These are phyloP conservation scores for Fusarium anguioides DNA, from an alignment of 2,329 filamentous ascomycete species.

Conservation along the genomic window DNA sequence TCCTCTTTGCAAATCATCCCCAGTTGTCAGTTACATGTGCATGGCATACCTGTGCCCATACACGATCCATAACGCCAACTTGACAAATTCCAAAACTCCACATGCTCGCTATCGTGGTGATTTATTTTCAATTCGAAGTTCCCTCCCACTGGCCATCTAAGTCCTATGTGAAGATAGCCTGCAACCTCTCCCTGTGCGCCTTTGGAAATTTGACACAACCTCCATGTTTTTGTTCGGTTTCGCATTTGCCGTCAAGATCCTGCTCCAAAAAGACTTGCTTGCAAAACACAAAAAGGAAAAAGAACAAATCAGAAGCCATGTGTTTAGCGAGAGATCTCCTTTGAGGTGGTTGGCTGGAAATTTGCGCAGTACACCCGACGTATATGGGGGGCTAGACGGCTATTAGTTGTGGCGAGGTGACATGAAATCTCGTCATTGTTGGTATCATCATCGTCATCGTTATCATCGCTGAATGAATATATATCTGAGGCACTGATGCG, in stretches of 20 bases:
- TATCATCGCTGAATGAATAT: conserved; percentile 28
- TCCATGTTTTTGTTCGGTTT: conserved; percentile 30
- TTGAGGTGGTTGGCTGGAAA: conserved; percentile 19
- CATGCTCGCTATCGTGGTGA: conserved; percentile 37
- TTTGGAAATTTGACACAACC: conserved; percentile 15
- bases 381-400: conserved; percentile 1
- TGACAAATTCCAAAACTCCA: conserved; percentile 29
- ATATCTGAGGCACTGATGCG: conserved; percentile 1
- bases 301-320: conserved; percentile 26
- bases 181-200: conserved; percentile 27
- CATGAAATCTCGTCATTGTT: conserved; percentile 26
- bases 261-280: conserved; percentile 26
- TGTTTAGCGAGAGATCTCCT: conserved; percentile 35
- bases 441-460: conserved; percentile 39
- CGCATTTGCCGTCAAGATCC: conserved; percentile 15
- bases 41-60: conserved; percentile 25
- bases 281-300: conserved; percentile 31
- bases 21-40: conserved; percentile 27
- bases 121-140: conserved; percentile 30
- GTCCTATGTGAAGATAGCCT: conserved; percentile 21
- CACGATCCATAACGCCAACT: conserved; percentile 36
- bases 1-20: background rate
- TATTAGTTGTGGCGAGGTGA: conserved; percentile 29
- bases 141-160: conserved; percentile 1
- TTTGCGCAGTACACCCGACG: conserved; percentile 20